Evolutionary conservation across 371 early-diverging fungal species (phyloP).

Genomic region (Actinomucor elegans): DNA sequence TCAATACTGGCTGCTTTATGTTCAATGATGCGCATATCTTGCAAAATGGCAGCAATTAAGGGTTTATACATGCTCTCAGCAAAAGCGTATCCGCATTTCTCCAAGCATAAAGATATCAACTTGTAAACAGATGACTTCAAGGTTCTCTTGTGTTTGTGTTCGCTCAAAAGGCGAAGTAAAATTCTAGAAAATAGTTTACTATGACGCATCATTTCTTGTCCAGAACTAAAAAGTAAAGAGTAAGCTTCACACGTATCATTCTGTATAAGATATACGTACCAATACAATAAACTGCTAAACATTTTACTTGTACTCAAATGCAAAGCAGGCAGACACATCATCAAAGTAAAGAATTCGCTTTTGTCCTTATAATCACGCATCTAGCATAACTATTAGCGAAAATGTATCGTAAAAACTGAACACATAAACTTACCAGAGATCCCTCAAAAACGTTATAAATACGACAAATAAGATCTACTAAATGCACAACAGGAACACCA

Average conservation of each 20-base stretch:
- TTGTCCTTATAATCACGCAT: constrained; percentile 41
- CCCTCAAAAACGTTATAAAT: constrained; percentile 48
- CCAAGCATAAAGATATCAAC: constrained; percentile 40
- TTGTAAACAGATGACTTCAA: constrained; percentile 39
- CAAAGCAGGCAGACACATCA: constrained; percentile 43
- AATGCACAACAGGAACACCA: constrained; percentile 40
- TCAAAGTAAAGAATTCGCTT: constrained; percentile 35
- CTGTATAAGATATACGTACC: constrained; percentile 37
- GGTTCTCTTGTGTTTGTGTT: constrained; percentile 37
- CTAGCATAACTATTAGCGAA: constrained; percentile 3
- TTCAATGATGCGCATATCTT: constrained; percentile 29
- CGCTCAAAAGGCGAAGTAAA: constrained; percentile 37
- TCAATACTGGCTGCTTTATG: constrained; percentile 12
- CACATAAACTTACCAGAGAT: constrained; percentile 37
- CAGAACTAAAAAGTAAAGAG: constrained; percentile 27
- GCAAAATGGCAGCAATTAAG: constrained; percentile 23
- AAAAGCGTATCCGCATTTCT: constrained; percentile 46
- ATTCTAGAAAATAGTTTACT: constrained; percentile 41
- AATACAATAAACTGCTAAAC: constrained; percentile 37
- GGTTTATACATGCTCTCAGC: constrained; percentile 38
- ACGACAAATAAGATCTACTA: constrained; percentile 47
- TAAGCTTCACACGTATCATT: too few relatives aligned
- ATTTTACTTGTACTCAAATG: constrained; percentile 40
- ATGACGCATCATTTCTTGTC: constrained; percentile 37
- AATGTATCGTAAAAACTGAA: background rate